Evolutionary conservation across 305 asterid species (phyloP).

Genomic region (Solanum hybrid): DNA sequence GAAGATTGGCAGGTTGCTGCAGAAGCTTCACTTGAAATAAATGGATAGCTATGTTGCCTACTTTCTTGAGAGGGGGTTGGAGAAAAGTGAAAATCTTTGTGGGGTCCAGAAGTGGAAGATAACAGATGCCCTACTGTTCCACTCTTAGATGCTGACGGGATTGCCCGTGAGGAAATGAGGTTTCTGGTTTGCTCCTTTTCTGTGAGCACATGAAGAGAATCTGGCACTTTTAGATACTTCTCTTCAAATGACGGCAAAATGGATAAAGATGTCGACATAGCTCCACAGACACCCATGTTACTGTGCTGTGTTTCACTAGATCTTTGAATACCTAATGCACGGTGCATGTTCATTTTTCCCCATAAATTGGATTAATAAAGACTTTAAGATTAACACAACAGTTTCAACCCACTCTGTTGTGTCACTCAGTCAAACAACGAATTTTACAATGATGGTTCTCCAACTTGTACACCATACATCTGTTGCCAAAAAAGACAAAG

Average conservation of each 20-base stretch:
- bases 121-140: conserved; percentile 29
- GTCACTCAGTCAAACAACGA: background rate
- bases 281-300: conserved; percentile 44
- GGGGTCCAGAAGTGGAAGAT: conserved; percentile 30
- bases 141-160: conserved; percentile 16
- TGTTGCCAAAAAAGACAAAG: background rate
- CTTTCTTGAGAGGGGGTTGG: conserved; percentile 23
- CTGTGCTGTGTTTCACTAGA: conserved; percentile 21
- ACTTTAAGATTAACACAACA: background rate
- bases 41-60: conserved; percentile 17
- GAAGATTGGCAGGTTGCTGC: conserved; percentile 16
- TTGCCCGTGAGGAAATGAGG: conserved; percentile 8
- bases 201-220: conserved; percentile 16
- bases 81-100: conserved; percentile 13
- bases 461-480: background rate
- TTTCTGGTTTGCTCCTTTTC: conserved; percentile 9
- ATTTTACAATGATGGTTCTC: background rate
- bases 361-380: conserved; percentile 17
- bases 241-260: conserved; percentile 38
- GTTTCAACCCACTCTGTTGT: background rate
- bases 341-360: conserved; percentile 27
- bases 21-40: conserved; percentile 24
- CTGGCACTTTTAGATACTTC: conserved; percentile 29
- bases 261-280: conserved; percentile 34
- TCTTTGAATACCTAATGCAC: conserved; percentile 29